phyloP scores from a whole-genome alignment of 495 filamentous ascomycete genomes.

The Cercophora samala region DNA sequence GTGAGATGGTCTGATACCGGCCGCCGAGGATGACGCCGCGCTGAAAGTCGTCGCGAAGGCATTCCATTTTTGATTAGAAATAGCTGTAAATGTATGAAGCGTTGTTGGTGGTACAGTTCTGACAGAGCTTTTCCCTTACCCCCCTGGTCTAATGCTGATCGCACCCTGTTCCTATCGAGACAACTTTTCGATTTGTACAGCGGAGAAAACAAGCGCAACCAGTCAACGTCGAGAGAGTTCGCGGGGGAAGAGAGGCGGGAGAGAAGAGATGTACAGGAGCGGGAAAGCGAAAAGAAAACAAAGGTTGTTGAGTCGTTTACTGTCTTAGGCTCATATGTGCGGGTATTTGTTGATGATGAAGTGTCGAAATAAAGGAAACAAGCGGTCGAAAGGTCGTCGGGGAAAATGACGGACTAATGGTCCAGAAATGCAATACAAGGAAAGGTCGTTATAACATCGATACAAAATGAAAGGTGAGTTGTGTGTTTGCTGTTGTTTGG shows the following conservation, averaged over 20 bases:
- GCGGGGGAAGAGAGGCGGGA: conserved; percentile 26
- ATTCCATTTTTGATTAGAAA: conserved; percentile 63
- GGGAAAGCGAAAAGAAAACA: conserved; percentile 44
- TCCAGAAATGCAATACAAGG: conserved; percentile 48
- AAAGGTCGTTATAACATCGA: conserved; percentile 69
- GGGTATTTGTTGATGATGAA: conserved; percentile 51
- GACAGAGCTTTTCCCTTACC: conserved; percentile 32
- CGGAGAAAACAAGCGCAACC: conserved; percentile 27
- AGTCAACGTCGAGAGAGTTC: conserved; percentile 16
- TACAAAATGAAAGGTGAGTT: conserved; percentile 46
- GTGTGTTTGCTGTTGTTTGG: conserved; percentile 27
- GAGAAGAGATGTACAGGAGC: conserved; percentile 45
- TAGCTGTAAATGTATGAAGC: conserved; percentile 16
- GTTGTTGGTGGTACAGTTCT: conserved; percentile 36
- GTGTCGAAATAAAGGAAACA: conserved; percentile 46
- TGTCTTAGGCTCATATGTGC: conserved; percentile 63
- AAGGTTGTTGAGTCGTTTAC: conserved; percentile 56
- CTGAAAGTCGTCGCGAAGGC: conserved; percentile 69
- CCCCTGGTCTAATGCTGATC: conserved; percentile 43
- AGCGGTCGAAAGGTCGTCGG: conserved; percentile 41
- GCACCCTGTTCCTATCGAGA: conserved; percentile 32
- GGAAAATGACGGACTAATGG: conserved; percentile 44
- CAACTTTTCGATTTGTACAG: conserved; percentile 45
- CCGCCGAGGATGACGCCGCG: conserved; percentile 72
- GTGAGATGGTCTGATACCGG: conserved; percentile 85